Percentiles rank a stretch among this genome's conserved stretches.
Conservation (phyloP, 306 rosid species). For the Pachyrhizus erosus region DNA sequence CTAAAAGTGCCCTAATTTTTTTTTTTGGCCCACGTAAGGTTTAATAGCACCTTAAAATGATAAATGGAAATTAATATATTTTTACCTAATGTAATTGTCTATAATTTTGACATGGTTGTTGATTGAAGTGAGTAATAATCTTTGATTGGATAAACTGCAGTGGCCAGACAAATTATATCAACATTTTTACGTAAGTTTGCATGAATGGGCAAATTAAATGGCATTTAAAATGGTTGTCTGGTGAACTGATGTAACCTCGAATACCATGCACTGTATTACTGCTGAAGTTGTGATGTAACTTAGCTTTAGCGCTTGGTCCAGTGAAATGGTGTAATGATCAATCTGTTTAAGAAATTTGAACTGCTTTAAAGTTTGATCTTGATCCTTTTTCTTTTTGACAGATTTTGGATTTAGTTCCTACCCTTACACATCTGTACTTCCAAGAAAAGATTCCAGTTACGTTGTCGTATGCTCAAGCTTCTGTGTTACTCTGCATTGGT, state of each 20-base stretch:
- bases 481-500: constrained; percentile 91
- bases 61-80: too few species aligned
- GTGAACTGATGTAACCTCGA: constrained; percentile 1
- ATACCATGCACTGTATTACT: constrained; percentile 12
- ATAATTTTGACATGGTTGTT: not conserved
- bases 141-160: constrained; percentile 26
- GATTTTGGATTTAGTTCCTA: constrained; percentile 85
- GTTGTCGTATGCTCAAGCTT: constrained; percentile 72
- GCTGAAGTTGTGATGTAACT: constrained; percentile 11
- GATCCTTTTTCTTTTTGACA: constrained; percentile 48
- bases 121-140: not conserved
- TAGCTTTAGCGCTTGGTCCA: not conserved
- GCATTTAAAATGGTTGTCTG: constrained; percentile 14
- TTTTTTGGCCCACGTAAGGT: too few species aligned
- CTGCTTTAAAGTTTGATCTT: constrained; percentile 19
- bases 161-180: constrained; percentile 11
- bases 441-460: constrained; percentile 79
- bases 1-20: not conserved
- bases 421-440: constrained; percentile 71
- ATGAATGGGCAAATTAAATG: constrained; percentile 1
- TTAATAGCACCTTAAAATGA: too few species aligned
- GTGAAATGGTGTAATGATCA: too few species aligned
- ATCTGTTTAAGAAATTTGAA: constrained; percentile 7
- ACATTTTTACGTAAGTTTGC: constrained; percentile 34
- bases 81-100: too few species aligned